phyloP scores from a whole-genome alignment of 2,329 filamentous ascomycete species.

The Sphaerulina musiva region DNA sequence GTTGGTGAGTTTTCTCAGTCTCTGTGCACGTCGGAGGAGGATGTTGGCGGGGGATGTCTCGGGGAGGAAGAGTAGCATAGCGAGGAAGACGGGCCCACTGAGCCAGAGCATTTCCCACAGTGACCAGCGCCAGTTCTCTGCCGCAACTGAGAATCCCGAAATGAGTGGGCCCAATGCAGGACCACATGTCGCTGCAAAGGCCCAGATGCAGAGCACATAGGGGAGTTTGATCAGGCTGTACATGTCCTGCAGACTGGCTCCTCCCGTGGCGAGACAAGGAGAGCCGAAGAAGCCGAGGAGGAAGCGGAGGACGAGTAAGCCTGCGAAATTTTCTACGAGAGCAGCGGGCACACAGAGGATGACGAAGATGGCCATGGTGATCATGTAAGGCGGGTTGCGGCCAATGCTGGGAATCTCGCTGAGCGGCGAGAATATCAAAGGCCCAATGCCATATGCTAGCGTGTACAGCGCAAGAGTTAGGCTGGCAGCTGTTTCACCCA shows the following conservation, averaged over 20 bases:
- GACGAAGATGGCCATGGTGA: conserved; percentile 62
- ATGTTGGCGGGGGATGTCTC: conserved; percentile 58
- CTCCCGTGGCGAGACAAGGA: conserved; percentile 57
- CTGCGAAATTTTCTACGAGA: conserved; percentile 55
- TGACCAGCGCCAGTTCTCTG: conserved; percentile 57
- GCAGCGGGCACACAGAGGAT: conserved; percentile 61
- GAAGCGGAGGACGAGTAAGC: conserved; percentile 53
- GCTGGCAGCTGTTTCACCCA: conserved; percentile 47
- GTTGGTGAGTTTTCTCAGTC: conserved; percentile 58
- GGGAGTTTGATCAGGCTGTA: conserved; percentile 41
- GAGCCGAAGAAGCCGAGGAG: conserved; percentile 58
- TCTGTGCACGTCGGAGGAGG: conserved; percentile 53
- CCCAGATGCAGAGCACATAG: conserved; percentile 41
- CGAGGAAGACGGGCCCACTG: conserved; percentile 52
- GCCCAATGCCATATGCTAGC: conserved; percentile 27
- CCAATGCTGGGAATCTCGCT: conserved; percentile 61
- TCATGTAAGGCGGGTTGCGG: conserved; percentile 60
- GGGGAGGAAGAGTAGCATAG: conserved; percentile 53
- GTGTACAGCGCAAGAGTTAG: conserved; percentile 55
- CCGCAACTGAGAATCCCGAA: conserved; percentile 54
- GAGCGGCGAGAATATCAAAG: conserved; percentile 60
- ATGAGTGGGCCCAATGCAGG: conserved; percentile 57
- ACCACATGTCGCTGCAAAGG: conserved; percentile 38
- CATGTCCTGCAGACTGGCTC: conserved; percentile 51
- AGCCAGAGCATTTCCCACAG: conserved; percentile 60